Evolutionary conservation across 2,329 filamentous ascomycete genomes (phyloP), one percentile per base, ranked within the genome.

Genomic region (Colletotrichum siamense): DNA sequence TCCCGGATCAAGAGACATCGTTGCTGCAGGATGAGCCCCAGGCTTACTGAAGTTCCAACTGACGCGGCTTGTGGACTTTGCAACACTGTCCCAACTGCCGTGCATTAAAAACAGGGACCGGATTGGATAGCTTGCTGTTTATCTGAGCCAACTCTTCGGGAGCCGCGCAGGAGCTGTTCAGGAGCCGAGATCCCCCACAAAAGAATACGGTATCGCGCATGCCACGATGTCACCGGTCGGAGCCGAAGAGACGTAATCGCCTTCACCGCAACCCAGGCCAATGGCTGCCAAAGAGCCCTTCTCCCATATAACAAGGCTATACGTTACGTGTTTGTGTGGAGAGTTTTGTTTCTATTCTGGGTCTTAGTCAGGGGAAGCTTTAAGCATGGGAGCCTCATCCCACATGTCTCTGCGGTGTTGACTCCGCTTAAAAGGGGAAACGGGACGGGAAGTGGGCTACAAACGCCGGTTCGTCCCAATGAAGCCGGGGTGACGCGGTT

Each of bases 381-480:
- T 64, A 64, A 64, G 61, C 61, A 64, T 64, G 61, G 30, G 34
- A 64, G 32, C 30, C 32, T 64, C 61, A 64, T 64, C 61, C 30
- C 61, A 64, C 61, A 64, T 64, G 26, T 32, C 32, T 64, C 18
- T 26, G 61, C 13, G 32, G 52, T 39, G 66, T 52, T 15, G 26
- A 36, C 68, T 62, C 68, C 57, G 68, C 68, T 44, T 62, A 28
- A 28, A 22, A 70, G 68, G 68, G 28, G 34, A 62, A 70, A 69
- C 66, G 24, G 34, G 36, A 70, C 68, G 68, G 68, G 68, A 70
- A 70, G 68, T 70, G 68, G 68, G 55, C 44, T 49, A 44, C 10
- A 62, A 65, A 71, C 69, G 44, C 64, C 49, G 39, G 61, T 71
- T 71, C 69, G 22, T 71, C 59, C 69, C 59, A 71, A 65, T 22